Evolutionary conservation across 257 asterid genomes (phyloP).

Genomic region (Solanum sejunctum): DNA sequence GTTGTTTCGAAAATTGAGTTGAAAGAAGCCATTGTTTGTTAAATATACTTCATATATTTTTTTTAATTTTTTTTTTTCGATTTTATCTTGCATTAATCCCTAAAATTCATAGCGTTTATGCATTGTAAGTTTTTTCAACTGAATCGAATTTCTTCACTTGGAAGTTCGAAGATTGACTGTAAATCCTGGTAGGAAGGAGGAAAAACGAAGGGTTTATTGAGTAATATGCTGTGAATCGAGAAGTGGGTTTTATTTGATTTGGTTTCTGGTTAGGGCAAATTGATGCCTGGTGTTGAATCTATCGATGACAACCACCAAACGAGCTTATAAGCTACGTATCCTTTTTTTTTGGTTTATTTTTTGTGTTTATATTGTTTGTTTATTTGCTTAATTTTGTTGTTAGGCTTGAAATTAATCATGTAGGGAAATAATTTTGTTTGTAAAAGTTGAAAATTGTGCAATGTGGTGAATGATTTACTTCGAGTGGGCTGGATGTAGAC

Average conservation of each 20-base stretch:
- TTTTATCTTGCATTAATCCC: background rate
- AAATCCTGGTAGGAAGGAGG: background rate
- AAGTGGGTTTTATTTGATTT: background rate
- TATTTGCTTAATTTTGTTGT: background rate
- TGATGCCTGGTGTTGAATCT: background rate
- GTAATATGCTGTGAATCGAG: background rate
- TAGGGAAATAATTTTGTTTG: background rate
- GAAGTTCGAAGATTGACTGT: background rate
- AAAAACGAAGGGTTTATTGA: background rate
- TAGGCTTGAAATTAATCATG: background rate
- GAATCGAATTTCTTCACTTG: background rate
- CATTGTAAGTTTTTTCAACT: background rate
- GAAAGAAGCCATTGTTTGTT: background rate
- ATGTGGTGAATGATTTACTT: background rate
- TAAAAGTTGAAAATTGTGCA: background rate
- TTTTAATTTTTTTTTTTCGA: background rate
- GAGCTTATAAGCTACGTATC: constrained; percentile 99
- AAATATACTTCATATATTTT: background rate
- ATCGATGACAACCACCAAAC: constrained; percentile 70
- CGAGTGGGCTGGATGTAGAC: background rate
- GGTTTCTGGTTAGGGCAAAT: background rate
- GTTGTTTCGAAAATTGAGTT: background rate
- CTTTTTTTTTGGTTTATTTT: constrained; percentile 15
- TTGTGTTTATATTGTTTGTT: background rate
- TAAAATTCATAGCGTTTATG: background rate